phyloP scores from a whole-genome alignment of 495 filamentous ascomycete species.

The Aspergillus asperescens region DNA sequence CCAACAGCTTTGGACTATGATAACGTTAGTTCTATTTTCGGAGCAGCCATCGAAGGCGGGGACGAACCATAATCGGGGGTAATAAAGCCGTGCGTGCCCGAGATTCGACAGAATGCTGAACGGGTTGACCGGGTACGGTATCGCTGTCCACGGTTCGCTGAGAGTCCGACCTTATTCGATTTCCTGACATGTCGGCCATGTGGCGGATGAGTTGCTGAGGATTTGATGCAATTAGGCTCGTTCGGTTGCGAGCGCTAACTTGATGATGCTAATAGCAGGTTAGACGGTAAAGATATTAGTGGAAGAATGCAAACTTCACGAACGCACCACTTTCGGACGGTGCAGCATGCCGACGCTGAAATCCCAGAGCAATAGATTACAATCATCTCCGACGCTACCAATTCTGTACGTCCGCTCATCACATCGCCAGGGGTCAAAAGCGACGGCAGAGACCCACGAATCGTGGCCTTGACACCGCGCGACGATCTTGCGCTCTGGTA shows the following conservation, averaged over 20 bases:
- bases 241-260: constrained; percentile 33
- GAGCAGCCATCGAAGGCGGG: neutral
- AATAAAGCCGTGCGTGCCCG: constrained; percentile 74
- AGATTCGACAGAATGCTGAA: constrained; percentile 74
- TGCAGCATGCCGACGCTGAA: constrained; percentile 96
- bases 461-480: constrained; percentile 92
- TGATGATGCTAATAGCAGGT: constrained; percentile 38
- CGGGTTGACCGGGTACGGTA: constrained; percentile 43
- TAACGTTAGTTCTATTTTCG: constrained; percentile 7
- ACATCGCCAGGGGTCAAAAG: constrained; percentile 94
- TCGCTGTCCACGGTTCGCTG: constrained; percentile 53
- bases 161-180: constrained; percentile 57
- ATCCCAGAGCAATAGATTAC: constrained; percentile 87
- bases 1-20: constrained; percentile 78
- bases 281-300: neutral
- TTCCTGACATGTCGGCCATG: constrained; percentile 60
- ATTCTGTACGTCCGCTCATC: constrained; percentile 93
- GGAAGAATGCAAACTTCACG: neutral
- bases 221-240: constrained; percentile 38
- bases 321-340: constrained; percentile 73
- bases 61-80: constrained; percentile 81
- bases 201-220: constrained; percentile 65
- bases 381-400: constrained; percentile 92
- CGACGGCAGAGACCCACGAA: constrained; percentile 89
- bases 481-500: constrained; percentile 76